A percentile compares a stretch with the other conserved stretches of the same genome.
These are phyloP conservation scores for Chlorella sp. DNA, from an alignment of 139 green algal species.

Conservation along the genomic window DNA sequence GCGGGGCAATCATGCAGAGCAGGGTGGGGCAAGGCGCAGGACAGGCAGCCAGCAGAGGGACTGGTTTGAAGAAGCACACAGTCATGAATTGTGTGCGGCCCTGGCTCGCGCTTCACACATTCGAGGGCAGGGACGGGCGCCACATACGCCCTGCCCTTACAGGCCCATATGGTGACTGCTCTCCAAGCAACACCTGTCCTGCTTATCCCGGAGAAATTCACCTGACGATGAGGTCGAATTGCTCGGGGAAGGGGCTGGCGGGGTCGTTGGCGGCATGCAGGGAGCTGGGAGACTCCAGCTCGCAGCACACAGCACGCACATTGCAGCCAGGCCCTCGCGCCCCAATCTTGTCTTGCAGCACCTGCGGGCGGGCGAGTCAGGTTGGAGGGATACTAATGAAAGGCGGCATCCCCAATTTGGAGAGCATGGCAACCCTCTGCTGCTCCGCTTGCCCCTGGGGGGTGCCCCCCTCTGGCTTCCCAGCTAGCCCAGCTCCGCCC, in stretches of 20 bases:
- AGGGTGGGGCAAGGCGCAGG: background rate
- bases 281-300: background rate
- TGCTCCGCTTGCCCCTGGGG: background rate
- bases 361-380: too few relatives aligned
- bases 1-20: background rate
- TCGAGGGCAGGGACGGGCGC: too few relatives aligned
- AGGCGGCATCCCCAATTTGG: too few relatives aligned
- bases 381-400: too few relatives aligned
- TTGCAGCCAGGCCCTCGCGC: background rate
- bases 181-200: too few relatives aligned
- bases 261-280: background rate
- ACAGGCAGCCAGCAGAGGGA: too few relatives aligned
- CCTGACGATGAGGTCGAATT: constrained; percentile 11
- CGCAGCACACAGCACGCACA: background rate
- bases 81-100: too few relatives aligned
- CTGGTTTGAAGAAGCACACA: too few relatives aligned
- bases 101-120: too few relatives aligned
- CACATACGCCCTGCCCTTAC: too few relatives aligned
- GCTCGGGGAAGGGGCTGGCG: constrained; percentile 7
- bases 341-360: background rate
- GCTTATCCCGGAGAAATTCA: background rate
- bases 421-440: background rate
- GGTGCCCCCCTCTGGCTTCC: background rate
- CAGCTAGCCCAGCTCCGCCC: background rate
- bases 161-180: too few relatives aligned